Evolutionary conservation across 2,329 filamentous ascomycete species (phyloP).

Genomic region (Sphaerostilbella broomeana): DNA sequence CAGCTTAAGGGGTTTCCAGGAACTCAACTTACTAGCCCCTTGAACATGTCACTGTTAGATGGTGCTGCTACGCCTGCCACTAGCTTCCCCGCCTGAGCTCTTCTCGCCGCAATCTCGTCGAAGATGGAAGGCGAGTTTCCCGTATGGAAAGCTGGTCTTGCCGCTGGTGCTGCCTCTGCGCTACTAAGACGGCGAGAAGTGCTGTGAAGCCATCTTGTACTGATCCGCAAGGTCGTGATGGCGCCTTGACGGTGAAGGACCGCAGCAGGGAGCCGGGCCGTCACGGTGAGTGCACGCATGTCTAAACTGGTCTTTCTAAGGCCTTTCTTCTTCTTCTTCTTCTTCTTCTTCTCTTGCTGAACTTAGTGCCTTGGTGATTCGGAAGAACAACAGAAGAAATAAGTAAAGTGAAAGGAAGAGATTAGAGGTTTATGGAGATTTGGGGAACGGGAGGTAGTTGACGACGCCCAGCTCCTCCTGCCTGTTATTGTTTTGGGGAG

Average conservation of each 20-base stretch:
- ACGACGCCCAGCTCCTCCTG: too few relatives aligned
- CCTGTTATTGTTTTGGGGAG: too few relatives aligned
- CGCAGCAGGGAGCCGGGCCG: conserved; percentile 15
- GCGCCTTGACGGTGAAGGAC: conserved; percentile 2
- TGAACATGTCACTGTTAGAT: conserved; percentile 77
- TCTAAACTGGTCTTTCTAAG: too few relatives aligned
- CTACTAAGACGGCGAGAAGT: conserved; percentile 17
- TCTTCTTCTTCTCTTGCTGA: too few relatives aligned
- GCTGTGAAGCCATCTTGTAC: conserved; percentile 16
- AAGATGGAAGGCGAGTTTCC: conserved; percentile 22
- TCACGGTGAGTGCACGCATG: conserved; percentile 20
- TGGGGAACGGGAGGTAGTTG: too few relatives aligned
- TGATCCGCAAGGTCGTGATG: background rate
- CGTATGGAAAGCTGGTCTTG: conserved; percentile 20
- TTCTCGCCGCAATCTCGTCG: conserved; percentile 30
- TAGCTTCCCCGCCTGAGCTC: conserved; percentile 65
- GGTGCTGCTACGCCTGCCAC: conserved; percentile 70
- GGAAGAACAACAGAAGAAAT: too few relatives aligned
- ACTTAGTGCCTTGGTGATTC: too few relatives aligned
- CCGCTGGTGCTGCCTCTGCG: conserved; percentile 21
- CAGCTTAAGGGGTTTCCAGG: background rate
- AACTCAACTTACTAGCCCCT: conserved; percentile 52
- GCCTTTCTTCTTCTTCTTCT: too few relatives aligned
- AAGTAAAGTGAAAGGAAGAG: too few relatives aligned
- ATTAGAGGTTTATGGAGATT: too few relatives aligned